phyloP scores from a whole-genome alignment of 345 rosid species.

The Clausena lansium region DNA sequence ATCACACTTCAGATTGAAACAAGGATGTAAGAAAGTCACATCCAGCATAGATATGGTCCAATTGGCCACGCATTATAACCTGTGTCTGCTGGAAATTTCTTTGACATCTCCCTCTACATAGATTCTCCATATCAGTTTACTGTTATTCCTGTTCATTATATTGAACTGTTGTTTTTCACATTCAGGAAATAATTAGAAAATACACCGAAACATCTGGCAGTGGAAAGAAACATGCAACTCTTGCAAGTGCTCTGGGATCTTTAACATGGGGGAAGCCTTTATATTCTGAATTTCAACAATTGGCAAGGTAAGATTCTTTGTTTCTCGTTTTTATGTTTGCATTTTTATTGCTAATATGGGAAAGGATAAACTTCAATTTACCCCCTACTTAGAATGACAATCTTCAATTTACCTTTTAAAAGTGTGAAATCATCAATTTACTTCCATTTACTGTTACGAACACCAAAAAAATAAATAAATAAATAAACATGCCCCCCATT shows the following conservation, averaged over 20 bases:
- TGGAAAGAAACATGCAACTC: slow-evolving; percentile 66
- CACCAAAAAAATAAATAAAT: too few species aligned
- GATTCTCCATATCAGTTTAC: background rate
- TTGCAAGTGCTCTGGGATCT: slow-evolving; percentile 80
- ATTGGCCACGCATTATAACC: background rate
- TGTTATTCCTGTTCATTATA: too few species aligned
- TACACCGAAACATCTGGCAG: slow-evolving; percentile 54
- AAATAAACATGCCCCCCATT: too few species aligned
- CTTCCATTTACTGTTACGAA: too few species aligned
- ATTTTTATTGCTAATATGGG: background rate
- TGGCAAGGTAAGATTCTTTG: slow-evolving; percentile 58
- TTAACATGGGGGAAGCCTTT: slow-evolving; percentile 78
- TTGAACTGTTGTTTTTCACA: slow-evolving; percentile 16
- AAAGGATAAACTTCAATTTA: too few species aligned
- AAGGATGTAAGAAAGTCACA: background rate
- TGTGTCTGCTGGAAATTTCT: background rate
- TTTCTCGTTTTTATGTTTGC: background rate
- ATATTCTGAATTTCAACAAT: slow-evolving; percentile 68
- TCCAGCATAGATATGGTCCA: background rate
- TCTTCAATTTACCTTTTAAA: too few species aligned
- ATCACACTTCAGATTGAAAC: background rate
- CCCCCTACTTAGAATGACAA: too few species aligned
- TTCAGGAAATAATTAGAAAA: slow-evolving; percentile 73
- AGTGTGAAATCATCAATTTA: too few species aligned
- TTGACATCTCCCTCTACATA: background rate